These are phyloP conservation scores for Haplosporangium sp. DNA, from an alignment of 371 early-diverging fungal species.

Conservation along the genomic window DNA sequence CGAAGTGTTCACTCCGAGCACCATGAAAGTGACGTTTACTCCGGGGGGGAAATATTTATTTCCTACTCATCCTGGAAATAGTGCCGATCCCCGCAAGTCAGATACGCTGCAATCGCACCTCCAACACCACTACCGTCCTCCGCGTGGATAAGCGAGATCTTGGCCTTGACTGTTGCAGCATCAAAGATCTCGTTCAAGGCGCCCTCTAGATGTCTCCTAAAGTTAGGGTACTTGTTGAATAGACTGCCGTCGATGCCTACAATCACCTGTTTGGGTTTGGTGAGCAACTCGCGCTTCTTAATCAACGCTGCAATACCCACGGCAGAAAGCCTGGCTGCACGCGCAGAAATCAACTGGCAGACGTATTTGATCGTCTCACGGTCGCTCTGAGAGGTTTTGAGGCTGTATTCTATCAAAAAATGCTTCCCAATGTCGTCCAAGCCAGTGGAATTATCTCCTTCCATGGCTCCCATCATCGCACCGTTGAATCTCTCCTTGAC, in stretches of 20 bases:
- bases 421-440: constrained; percentile 57
- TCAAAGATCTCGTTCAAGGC: constrained; percentile 73
- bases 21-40: no score
- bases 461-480: constrained; percentile 72
- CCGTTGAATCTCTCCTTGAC: constrained; percentile 64
- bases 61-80: no score
- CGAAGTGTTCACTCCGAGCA: no score
- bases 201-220: constrained; percentile 68
- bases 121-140: constrained; percentile 73
- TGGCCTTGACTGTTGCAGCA: constrained; percentile 63
- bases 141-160: constrained; percentile 55
- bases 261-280: constrained; percentile 59
- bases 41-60: no score
- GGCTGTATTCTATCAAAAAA: constrained; percentile 33
- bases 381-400: constrained; percentile 63
- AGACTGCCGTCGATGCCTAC: constrained; percentile 79
- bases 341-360: constrained; percentile 70
- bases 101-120: constrained; percentile 68
- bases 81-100: constrained; percentile 10
- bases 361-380: constrained; percentile 68
- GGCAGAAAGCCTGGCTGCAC: constrained; percentile 73
- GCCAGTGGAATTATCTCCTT: constrained; percentile 66
- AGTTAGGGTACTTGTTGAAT: constrained; percentile 76
- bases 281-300: constrained; percentile 64
- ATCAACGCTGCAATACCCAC: constrained; percentile 74